Evolutionary conservation across 164 flowering plant genomes (phyloP).

Genomic region (Tetracentron sinense): DNA sequence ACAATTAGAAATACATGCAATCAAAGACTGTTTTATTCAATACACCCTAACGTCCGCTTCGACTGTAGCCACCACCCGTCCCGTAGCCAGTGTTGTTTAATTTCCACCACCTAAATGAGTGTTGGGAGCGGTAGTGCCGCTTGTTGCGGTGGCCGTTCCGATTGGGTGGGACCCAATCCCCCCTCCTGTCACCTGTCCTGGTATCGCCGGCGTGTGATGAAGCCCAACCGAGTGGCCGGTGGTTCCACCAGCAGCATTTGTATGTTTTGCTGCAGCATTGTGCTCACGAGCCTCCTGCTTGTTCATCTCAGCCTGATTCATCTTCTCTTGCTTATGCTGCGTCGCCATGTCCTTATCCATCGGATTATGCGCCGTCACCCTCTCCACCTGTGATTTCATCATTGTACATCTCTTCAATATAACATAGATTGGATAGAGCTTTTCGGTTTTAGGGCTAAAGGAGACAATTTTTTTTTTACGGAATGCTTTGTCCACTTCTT

Average conservation of each 20-base stretch:
- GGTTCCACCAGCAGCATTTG: constrained; percentile 26
- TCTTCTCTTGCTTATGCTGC: constrained; percentile 40
- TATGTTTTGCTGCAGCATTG: constrained; percentile 32
- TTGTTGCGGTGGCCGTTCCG: constrained; percentile 32
- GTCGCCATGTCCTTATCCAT: constrained; percentile 51
- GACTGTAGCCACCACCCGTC: constrained; percentile 31
- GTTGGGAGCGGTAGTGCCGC: constrained; percentile 29
- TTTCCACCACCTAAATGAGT: constrained; percentile 22
- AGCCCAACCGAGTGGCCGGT: constrained; percentile 30
- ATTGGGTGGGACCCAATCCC: constrained; percentile 35
- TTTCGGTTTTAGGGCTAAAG: not conserved
- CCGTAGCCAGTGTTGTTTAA: constrained; percentile 13
- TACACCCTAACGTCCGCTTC: not conserved
- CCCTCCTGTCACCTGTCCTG: constrained; percentile 45
- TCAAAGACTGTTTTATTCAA: no score
- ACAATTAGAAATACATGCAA: no score
- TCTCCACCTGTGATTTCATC: constrained; percentile 23
- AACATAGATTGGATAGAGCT: not conserved
- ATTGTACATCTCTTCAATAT: not conserved
- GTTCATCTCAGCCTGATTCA: constrained; percentile 39
- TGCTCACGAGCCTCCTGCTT: constrained; percentile 39
- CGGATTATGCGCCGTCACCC: constrained; percentile 36
- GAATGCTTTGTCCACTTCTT: no score
- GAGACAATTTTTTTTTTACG: no score
- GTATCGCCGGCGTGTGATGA: constrained; percentile 51